Base-by-base conservation (phyloP, 805 yeast genomes). In the Suhomyces sp. region DNA sequence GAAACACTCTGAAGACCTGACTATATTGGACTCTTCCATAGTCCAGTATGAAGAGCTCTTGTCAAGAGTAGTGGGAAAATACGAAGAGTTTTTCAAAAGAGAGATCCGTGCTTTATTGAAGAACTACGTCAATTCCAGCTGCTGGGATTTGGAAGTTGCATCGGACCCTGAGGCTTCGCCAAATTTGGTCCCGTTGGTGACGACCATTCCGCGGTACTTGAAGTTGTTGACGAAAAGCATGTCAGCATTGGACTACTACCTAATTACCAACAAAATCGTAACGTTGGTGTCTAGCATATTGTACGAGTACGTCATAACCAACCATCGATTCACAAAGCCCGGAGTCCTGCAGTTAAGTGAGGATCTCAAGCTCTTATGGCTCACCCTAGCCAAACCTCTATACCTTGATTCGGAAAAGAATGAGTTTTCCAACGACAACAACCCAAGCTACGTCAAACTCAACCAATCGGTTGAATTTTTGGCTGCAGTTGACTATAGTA, bases 231-330 rank as follows among this genome's bases (percentile, higher is more conserved):
- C 51, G 24, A 55, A 57, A 17, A 27, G 63, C 17, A 50, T 75
- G 15, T 61, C 71, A 1, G 55, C 57, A 6, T 53, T 65, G 8
- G 77, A 74, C 50, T 73, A 69, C 53, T 68, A 48, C 47, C 39
- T 63, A 4, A 52, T 75, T 2, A 52, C 69, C 4, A 65, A 67
- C 49, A 57, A 54, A 33, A 57, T 71, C 0, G 65, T 68, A 1
- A 58, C 69, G n/a, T 49, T 63, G 2, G 47, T 67, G 13, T 65
- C 70, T 15, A 47, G 50, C 10, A 62, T 72, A 13, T 53, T 73
- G 45, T 61, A 58, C 33, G 79, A 75, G 51, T 75, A 71, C 50
- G 61, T 75, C 33, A 59, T 75, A 39, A 69, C 76, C 31, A 75
- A 73, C 53, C 73, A 73, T 54, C 66, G 60, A 50, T 75, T 75